A percentile compares a stretch with the other conserved stretches of the same genome.
Conservation (phyloP, 2,329 filamentous ascomycete genomes). For the Sporothrix inflata region DNA sequence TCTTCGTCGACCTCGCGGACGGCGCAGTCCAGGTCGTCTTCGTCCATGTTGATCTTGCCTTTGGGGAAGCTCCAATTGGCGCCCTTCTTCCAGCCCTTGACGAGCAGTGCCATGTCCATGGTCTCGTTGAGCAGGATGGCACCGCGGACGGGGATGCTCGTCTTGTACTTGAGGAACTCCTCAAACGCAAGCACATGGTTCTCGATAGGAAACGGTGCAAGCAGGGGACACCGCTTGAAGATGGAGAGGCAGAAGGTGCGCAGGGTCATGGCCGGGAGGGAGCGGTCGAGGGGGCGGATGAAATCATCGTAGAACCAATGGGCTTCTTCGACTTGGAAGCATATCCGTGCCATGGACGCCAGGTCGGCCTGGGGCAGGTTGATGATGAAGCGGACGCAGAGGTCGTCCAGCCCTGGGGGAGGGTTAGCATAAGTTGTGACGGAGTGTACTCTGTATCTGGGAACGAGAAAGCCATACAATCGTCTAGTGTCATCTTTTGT, state of each 20-base stretch:
- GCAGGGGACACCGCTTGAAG: conserved; percentile 90
- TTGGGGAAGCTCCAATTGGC: conserved; percentile 96
- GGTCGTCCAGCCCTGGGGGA: conserved; percentile 83
- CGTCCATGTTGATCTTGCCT: conserved; percentile 98
- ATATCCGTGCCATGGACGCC: conserved; percentile 87
- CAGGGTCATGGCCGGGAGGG: conserved; percentile 81
- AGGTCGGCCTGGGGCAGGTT: conserved; percentile 93
- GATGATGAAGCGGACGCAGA: conserved; percentile 97
- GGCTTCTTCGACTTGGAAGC: conserved; percentile 97
- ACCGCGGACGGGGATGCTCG: conserved; percentile 87
- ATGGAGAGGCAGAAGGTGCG: conserved; percentile 86
- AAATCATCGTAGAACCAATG: conserved; percentile 99
- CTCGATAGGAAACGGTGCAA: conserved; percentile 77
- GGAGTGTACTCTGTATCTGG: no score
- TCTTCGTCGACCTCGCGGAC: conserved; percentile 95
- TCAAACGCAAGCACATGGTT: conserved; percentile 84
- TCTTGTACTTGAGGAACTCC: conserved; percentile 93
- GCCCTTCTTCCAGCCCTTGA: conserved; percentile 97
- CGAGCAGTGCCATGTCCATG: conserved; percentile 93
- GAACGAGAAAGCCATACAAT: no score
- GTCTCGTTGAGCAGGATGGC: conserved; percentile 88
- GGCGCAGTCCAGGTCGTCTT: conserved; percentile 90
- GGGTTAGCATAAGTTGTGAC: conserved; percentile 20
- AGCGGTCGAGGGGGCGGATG: conserved; percentile 84
- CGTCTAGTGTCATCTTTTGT: conserved; percentile 83